Percentiles rank a stretch among this genome's conserved stretches.
Conservation (phyloP, 306 rosid species). For the Trichosanthes cucumerina region DNA sequence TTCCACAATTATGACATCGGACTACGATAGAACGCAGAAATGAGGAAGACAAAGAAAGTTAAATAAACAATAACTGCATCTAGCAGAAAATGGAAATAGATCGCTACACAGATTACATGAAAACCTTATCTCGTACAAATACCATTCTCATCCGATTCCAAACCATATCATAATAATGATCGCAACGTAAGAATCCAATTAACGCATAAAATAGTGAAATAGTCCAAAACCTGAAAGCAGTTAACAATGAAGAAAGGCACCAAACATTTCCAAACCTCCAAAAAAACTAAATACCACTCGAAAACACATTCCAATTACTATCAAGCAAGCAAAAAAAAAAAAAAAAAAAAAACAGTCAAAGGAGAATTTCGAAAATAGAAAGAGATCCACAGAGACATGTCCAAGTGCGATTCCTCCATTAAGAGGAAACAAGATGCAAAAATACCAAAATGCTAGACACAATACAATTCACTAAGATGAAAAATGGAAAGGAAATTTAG, state of each 20-base stretch:
- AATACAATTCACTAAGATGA: not conserved
- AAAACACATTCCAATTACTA: not conserved
- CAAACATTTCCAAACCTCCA: not conserved
- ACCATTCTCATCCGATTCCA: not conserved
- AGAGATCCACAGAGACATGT: not conserved
- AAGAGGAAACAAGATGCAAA: not conserved
- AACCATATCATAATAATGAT: not conserved
- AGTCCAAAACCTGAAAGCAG: not conserved
- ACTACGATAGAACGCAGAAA: not conserved
- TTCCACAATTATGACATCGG: not conserved
- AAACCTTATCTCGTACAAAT: not conserved
- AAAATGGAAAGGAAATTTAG: not conserved
- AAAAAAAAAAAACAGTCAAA: not conserved
- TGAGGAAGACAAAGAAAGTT: not conserved
- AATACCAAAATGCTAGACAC: not conserved
- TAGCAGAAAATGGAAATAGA: not conserved
- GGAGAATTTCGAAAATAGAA: not conserved
- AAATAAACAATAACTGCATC: not conserved
- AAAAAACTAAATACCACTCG: too few relatives aligned
- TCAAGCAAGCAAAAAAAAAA: not conserved
- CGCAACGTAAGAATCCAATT: not conserved
- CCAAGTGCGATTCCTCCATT: not conserved
- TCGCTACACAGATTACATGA: not conserved
- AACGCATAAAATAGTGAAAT: not conserved
- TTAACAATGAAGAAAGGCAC: not conserved